phyloP scores from a whole-genome alignment of 2,329 filamentous ascomycete genomes.

The Fusarium torreyae region DNA sequence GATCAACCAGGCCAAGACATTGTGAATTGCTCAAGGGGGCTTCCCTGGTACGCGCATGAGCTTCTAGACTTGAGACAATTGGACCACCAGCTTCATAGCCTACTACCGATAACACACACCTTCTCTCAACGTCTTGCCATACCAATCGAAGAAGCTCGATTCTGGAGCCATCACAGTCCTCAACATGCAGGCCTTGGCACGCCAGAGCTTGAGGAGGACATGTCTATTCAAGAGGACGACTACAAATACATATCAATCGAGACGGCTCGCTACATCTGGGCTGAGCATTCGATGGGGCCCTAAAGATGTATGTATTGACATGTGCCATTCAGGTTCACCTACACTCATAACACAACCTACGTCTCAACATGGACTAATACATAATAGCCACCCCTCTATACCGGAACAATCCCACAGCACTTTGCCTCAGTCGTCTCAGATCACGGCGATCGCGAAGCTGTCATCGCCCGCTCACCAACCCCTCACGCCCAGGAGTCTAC shows the following conservation, averaged over 20 bases:
- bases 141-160: no score
- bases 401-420: conserved; percentile 79
- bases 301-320: conserved; percentile 47
- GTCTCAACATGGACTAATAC: conserved; percentile 7
- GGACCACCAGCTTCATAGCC: neutral
- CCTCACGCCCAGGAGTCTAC: conserved; percentile 69
- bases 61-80: neutral
- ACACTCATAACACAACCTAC: neutral
- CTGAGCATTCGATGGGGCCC: conserved; percentile 52
- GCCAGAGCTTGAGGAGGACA: conserved; percentile 32
- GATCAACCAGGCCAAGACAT: no score
- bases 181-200: conserved; percentile 39
- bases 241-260: conserved; percentile 22
- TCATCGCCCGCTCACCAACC: conserved; percentile 66
- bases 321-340: no score
- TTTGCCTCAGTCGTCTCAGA: conserved; percentile 76
- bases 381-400: conserved; percentile 75
- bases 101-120: neutral
- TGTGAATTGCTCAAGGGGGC: no score
- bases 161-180: neutral
- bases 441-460: conserved; percentile 75
- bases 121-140: neutral
- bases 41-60: no score
- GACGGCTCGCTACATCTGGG: conserved; percentile 40
- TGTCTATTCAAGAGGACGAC: conserved; percentile 15